Conservation (phyloP, 2,329 filamentous ascomycete species). For the Colletotrichum tanaceti region DNA sequence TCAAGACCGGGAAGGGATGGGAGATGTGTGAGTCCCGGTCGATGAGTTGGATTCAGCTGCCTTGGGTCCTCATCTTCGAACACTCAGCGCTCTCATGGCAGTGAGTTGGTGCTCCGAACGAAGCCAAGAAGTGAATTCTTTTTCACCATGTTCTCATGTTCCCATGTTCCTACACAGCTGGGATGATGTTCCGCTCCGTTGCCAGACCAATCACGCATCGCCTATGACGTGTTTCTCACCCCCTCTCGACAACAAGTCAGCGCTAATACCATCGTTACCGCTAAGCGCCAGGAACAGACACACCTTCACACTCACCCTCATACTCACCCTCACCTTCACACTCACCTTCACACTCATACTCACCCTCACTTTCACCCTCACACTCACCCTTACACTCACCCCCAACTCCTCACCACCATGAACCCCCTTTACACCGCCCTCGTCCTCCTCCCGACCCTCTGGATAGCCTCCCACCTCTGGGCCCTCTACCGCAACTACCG, state of each 20-base stretch:
- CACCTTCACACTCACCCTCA: too few species aligned
- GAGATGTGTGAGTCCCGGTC: too few species aligned
- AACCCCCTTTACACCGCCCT: not conserved
- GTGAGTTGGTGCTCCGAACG: too few species aligned
- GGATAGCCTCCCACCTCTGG: constrained; percentile 32
- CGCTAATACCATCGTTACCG: not conserved
- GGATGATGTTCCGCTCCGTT: not conserved
- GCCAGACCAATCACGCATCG: not conserved
- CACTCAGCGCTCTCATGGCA: too few species aligned
- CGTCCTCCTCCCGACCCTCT: not conserved
- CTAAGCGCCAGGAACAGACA: not conserved
- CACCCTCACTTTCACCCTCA: not conserved
- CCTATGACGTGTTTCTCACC: not conserved
- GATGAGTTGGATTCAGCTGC: too few species aligned
- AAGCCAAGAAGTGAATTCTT: too few species aligned
- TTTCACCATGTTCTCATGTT: too few species aligned
- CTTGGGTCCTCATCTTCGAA: too few species aligned
- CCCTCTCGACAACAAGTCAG: not conserved
- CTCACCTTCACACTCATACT: too few species aligned
- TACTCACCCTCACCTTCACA: too few species aligned
- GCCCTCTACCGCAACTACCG: constrained; percentile 6
- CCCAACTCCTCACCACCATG: not conserved
- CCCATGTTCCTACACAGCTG: too few species aligned
- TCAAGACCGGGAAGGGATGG: too few species aligned
- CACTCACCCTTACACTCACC: not conserved